These are phyloP conservation scores for Chlorella vulgaris DNA, from an alignment of 139 green algal genomes.

Conservation along the genomic window DNA sequence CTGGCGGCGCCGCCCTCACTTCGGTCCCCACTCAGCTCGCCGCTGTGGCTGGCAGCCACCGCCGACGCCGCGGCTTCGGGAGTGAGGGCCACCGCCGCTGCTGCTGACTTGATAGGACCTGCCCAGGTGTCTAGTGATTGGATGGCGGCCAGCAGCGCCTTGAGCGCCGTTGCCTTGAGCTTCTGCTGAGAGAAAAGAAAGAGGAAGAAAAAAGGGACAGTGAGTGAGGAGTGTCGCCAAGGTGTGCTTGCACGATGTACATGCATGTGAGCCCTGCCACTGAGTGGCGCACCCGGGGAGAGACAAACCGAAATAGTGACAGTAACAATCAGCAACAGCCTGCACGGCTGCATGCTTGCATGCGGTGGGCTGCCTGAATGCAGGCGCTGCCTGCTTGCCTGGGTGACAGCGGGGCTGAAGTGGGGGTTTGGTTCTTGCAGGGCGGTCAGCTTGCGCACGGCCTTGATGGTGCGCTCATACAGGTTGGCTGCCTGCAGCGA, in stretches of 20 bases:
- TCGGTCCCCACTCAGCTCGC: not conserved
- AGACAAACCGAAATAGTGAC: too few relatives aligned
- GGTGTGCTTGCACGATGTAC: too few relatives aligned
- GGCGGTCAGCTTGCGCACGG: slow-evolving; percentile 69
- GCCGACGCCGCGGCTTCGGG: not conserved
- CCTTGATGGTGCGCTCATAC: slow-evolving; percentile 86
- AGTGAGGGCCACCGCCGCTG: slow-evolving; percentile 3
- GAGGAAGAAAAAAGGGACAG: not conserved
- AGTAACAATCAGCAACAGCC: not conserved
- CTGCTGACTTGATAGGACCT: slow-evolving; percentile 56
- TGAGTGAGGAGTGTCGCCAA: not conserved
- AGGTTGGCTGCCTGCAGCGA: slow-evolving; percentile 81
- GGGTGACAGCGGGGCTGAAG: not conserved
- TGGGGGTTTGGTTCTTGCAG: not conserved
- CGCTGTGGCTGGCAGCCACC: not conserved
- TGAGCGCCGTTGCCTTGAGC: slow-evolving; percentile 29
- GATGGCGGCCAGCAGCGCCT: slow-evolving; percentile 59
- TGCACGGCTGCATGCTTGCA: not conserved
- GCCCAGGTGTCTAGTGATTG: slow-evolving; percentile 78
- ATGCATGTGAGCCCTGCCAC: too few relatives aligned
- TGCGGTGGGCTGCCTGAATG: too few relatives aligned
- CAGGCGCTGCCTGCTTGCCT: too few relatives aligned
- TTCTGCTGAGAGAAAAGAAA: slow-evolving; percentile 38
- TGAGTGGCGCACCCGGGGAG: too few relatives aligned
- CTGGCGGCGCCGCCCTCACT: not conserved